Conservation (phyloP, 2,329 filamentous ascomycete genomes). For the Chaetomium sp. region DNA sequence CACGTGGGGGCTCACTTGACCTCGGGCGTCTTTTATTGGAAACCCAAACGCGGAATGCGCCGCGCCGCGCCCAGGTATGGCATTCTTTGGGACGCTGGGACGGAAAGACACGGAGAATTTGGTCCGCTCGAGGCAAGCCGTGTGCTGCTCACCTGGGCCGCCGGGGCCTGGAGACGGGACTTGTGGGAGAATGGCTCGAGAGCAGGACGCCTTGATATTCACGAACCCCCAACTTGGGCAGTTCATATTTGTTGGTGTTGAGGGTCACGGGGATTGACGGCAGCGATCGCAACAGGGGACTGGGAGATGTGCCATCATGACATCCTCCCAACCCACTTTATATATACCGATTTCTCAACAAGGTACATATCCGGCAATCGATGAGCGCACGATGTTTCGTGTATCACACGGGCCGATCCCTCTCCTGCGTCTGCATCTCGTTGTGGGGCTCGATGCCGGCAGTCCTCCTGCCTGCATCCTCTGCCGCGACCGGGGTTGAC, state of each 20-base stretch:
- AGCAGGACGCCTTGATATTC: not conserved
- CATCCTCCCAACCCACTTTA: slow-evolving; percentile 1
- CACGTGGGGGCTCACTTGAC: slow-evolving; percentile 27
- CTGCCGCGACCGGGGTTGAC: slow-evolving; percentile 1
- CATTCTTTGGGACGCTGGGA: not conserved
- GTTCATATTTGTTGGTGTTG: not conserved
- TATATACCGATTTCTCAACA: slow-evolving; percentile 7
- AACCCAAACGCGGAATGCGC: slow-evolving; percentile 16
- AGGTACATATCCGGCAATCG: slow-evolving; percentile 23
- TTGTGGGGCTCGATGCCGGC: slow-evolving; percentile 24
- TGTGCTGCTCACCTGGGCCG: not conserved
- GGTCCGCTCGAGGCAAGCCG: not conserved
- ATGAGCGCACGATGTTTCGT: slow-evolving; percentile 12
- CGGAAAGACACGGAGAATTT: not conserved
- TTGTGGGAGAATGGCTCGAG: not conserved
- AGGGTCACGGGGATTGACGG: not conserved
- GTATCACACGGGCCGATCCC: slow-evolving; percentile 29
- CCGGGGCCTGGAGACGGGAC: not conserved
- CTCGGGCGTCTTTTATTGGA: not conserved
- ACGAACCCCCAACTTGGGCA: not conserved
- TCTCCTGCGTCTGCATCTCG: slow-evolving; percentile 22
- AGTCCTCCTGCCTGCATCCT: slow-evolving; percentile 20
- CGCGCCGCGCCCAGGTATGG: slow-evolving; percentile 15
- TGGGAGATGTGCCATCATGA: not conserved
- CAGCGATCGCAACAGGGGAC: slow-evolving; percentile 1